Evolutionary conservation across 2,329 filamentous ascomycete species (phyloP).

Genomic region (Apiospora malaysiana): DNA sequence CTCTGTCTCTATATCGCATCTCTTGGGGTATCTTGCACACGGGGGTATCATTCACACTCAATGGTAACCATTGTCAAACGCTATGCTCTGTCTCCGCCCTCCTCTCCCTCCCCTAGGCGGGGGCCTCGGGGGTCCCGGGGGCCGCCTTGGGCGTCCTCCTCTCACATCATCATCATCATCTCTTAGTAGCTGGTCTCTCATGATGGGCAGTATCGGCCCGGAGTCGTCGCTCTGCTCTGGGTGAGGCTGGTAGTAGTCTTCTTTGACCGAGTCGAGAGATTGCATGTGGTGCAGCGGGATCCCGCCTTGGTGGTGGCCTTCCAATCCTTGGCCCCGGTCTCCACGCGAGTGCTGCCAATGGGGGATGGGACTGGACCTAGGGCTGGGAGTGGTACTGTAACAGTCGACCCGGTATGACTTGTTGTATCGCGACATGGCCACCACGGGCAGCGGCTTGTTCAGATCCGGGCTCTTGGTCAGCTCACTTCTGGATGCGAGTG

Average conservation of each 20-base stretch:
- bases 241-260: constrained; percentile 26
- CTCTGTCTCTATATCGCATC: neutral
- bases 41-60: constrained; percentile 14
- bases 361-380: neutral
- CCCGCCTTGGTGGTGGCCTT: neutral
- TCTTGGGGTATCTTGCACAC: constrained; percentile 13
- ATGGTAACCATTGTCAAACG: neutral
- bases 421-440: constrained; percentile 24
- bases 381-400: neutral
- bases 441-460: constrained; percentile 18
- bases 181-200: constrained; percentile 16
- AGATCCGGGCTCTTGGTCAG: neutral
- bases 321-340: neutral
- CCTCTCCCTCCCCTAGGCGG: neutral
- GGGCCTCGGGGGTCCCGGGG: too few relatives aligned
- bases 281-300: constrained; percentile 22
- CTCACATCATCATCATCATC: neutral
- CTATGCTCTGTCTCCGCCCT: neutral
- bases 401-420: neutral
- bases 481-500: neutral
- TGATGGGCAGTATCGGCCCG: constrained; percentile 29
- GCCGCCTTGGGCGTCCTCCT: constrained; percentile 6
- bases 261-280: constrained; percentile 22
- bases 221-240: constrained; percentile 31
- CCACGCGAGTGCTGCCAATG: neutral